Evolutionary conservation across 1,139 yeast species (phyloP), one percentile per base, ranked within the genome.

Genomic region (Candida frijolesensis): DNA sequence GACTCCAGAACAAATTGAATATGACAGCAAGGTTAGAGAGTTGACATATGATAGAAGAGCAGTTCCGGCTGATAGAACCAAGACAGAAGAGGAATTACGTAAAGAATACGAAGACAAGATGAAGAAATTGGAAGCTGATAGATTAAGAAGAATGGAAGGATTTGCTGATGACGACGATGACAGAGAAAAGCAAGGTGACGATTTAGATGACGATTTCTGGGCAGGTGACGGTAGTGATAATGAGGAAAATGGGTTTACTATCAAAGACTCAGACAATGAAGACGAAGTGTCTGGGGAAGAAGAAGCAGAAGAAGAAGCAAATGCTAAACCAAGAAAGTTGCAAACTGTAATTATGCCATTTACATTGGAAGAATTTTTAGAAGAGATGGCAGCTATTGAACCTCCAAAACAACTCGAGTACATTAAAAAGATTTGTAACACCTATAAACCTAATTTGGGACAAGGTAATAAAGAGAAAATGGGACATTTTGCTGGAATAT

Each of bases 41-140:
- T 79, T 94, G 62, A 85, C 85, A 4, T 79, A 88, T 63, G 99
- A 95, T 53, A 82, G 87, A 62, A 80, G 98, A 60, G 92, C 98
- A 0, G 91, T 82, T 9, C 99, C 99, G n/a, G 84, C 95, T n/a
- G 97, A 91, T 54, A 79, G 97, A 67, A 91, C 97, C 1, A 90
- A 92, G 69, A 92, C 98, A 0, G 89, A 83, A 1, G 97, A 94
- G 64, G 99, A 95, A 67, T 54, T 91, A 18, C 79, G 75, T 41
- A 74, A 79, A 49, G 97, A 89, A 62, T 82, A 82, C 57, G 83
- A 80, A 7, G 91, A 85, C 37, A 83, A 80, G 60, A 76, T 80
- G 70, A 82, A 82, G 60, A 81, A 83, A 60, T 75, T 90, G 54
- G 97, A 91, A 64, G 82, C 80, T 44, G 95, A 84, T 51, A 79